Conservation (phyloP, 1,139 yeast genomes). For the Waltiozyma sp. region DNA sequence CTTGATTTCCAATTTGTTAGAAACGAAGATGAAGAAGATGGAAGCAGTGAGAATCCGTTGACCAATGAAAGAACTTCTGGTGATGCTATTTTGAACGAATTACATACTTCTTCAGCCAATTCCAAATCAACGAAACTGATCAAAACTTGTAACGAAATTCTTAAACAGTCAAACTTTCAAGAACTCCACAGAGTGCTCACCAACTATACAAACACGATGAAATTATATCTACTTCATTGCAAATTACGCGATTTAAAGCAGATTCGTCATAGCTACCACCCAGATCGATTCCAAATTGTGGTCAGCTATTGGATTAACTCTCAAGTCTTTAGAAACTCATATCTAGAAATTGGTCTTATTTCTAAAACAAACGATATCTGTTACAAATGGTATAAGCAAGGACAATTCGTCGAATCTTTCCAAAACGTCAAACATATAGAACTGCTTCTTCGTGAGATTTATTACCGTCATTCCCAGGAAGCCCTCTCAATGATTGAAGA, state of each 20-base stretch:
- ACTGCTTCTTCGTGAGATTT: conserved; percentile 21
- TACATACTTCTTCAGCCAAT: neutral
- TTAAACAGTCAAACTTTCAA: conserved; percentile 40
- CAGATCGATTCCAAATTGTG: conserved; percentile 48
- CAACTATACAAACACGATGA: conserved; percentile 62
- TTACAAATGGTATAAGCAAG: conserved; percentile 63
- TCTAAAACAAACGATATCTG: conserved; percentile 39
- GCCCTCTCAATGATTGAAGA: conserved; percentile 23
- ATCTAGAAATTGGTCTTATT: conserved; percentile 56
- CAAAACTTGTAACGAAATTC: conserved; percentile 41
- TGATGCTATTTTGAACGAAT: neutral
- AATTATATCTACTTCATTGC: conserved; percentile 56
- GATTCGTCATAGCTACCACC: conserved; percentile 54
- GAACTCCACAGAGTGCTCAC: conserved; percentile 62
- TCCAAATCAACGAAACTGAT: conserved; percentile 3
- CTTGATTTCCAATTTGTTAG: conserved; percentile 66
- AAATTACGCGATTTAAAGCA: conserved; percentile 44
- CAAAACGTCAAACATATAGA: conserved; percentile 22
- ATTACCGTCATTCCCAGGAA: conserved; percentile 25
- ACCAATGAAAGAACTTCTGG: neutral
- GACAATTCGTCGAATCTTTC: conserved; percentile 24
- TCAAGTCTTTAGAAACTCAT: conserved; percentile 34
- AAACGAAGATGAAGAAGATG: conserved; percentile 19
- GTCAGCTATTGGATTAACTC: conserved; percentile 62
- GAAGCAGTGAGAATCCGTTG: neutral